Evolutionary conservation across 2,329 filamentous ascomycete species (phyloP).

Genomic region (Cladophialophora chaetospira): DNA sequence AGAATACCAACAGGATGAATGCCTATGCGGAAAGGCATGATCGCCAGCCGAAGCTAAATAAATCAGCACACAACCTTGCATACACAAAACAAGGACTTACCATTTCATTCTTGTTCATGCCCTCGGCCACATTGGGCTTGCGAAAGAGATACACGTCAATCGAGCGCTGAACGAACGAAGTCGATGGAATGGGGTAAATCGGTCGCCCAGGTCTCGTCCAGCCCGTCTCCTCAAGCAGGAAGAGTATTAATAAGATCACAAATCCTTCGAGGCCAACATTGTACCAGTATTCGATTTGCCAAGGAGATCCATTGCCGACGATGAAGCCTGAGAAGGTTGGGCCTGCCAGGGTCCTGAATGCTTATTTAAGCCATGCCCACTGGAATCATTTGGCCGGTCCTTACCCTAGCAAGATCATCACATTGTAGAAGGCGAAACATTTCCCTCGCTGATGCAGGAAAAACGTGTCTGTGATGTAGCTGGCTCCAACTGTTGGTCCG

Average conservation of each 20-base stretch:
- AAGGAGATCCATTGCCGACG: constrained; percentile 14
- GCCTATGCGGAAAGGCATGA: not conserved
- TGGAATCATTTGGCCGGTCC: no score
- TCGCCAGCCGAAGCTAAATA: no score
- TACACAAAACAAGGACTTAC: no score
- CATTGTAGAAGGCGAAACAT: constrained; percentile 29
- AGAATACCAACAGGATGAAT: not conserved
- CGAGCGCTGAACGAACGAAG: no score
- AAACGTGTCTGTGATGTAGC: constrained; percentile 30
- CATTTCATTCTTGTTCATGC: no score
- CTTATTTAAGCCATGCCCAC: no score
- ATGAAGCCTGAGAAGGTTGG: constrained; percentile 29
- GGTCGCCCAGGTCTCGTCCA: not conserved
- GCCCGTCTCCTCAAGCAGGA: constrained; percentile 29
- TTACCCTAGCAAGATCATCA: constrained; percentile 19
- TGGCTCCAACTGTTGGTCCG: not conserved
- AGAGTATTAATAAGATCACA: constrained; percentile 18
- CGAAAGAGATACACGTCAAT: no score
- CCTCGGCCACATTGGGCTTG: no score
- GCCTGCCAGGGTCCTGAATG: constrained; percentile 15
- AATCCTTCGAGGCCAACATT: constrained; percentile 21
- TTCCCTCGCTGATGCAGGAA: constrained; percentile 34
- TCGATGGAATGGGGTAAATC: constrained; percentile 9
- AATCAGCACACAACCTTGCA: no score
- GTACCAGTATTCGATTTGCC: constrained; percentile 30